Conservation (phyloP, 805 yeast genomes). For the Candida glaebosa region DNA sequence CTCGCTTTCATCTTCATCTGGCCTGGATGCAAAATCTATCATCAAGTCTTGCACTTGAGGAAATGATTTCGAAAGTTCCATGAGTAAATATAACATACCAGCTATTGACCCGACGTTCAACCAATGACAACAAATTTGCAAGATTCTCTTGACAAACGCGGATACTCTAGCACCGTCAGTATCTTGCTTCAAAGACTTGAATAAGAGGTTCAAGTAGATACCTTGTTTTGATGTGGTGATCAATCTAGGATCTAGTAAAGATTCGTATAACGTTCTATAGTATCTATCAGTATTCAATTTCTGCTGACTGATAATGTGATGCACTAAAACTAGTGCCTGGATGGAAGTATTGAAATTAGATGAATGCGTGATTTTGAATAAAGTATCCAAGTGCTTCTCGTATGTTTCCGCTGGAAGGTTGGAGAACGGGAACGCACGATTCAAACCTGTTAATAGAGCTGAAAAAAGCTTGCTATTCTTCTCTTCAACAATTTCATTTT, state of each 20-base stretch:
- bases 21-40: conserved; percentile 45
- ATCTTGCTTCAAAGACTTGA: conserved; percentile 78
- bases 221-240: conserved; percentile 89
- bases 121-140: conserved; percentile 86
- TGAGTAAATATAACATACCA: conserved; percentile 74
- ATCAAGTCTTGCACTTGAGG: conserved; percentile 70
- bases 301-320: conserved; percentile 70
- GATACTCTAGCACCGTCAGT: conserved; percentile 55
- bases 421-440: conserved; percentile 94
- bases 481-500: conserved; percentile 67
- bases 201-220: conserved; percentile 80
- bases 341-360: conserved; percentile 91
- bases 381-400: conserved; percentile 73
- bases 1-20: conserved; percentile 36
- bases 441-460: conserved; percentile 89
- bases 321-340: conserved; percentile 83
- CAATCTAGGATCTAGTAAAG: conserved; percentile 79
- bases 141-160: conserved; percentile 87
- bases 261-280: conserved; percentile 85
- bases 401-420: conserved; percentile 67
- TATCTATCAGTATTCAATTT: conserved; percentile 61
- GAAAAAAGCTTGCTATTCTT: conserved; percentile 81
- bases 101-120: conserved; percentile 81
- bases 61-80: conserved; percentile 58
- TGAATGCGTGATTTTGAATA: conserved; percentile 89